Base-by-base conservation (phyloP, 2,329 filamentous ascomycete species). In the Seiridium unicorne region DNA sequence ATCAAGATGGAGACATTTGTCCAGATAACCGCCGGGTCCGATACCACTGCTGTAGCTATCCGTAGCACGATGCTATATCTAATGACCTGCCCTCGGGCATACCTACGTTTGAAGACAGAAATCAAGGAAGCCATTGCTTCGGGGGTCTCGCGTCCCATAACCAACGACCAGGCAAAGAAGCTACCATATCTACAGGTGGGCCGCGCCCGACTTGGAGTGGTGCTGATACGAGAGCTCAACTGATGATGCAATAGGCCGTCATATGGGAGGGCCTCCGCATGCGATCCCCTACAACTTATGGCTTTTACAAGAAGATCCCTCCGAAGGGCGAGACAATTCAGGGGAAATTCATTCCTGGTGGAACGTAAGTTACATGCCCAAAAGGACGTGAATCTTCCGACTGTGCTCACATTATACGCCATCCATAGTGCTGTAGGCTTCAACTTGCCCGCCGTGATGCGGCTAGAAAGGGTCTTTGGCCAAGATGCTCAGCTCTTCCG, bases 401-500 rank as follows among this genome's bases (percentile, higher is more conserved):
- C 10, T n/a, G 6, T 4, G 5, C 6, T 48, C 6, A 3, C 11
- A 7, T 10, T 44, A 32, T 18, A 8, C 8, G 8, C 10, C 44
- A 36, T 13, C 18, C 7, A 6, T 0, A 58, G 46, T 18, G 65
- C 65, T 9, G 65, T 75, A 2, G 73, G 70, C 0, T 64, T 70
- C 3, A 74, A 73, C 58, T 63, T 65, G n/a, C 69, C 68, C 60
- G 65, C 69, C 11, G 55, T 73, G 36, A 66, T 67, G 53, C 64
- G 71, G 18, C 63, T 68, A 47, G 65, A 62, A n/a, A 57, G 59
- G 6, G 56, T 74, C 5, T 75, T 69, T 55, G 72, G 72, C 1
- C 55, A 60, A n/a, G 70, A 74, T 60, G 63, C 65, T 2, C 68
- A 71, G 6, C 46, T 68, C 5, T 75, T 69, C 62, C 60, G 72